A percentile compares a stretch with the other conserved stretches of the same genome.
Evolutionary conservation across 1,284 basidiomycete species (phyloP).

Genomic region (Sphagnurus paluster): DNA sequence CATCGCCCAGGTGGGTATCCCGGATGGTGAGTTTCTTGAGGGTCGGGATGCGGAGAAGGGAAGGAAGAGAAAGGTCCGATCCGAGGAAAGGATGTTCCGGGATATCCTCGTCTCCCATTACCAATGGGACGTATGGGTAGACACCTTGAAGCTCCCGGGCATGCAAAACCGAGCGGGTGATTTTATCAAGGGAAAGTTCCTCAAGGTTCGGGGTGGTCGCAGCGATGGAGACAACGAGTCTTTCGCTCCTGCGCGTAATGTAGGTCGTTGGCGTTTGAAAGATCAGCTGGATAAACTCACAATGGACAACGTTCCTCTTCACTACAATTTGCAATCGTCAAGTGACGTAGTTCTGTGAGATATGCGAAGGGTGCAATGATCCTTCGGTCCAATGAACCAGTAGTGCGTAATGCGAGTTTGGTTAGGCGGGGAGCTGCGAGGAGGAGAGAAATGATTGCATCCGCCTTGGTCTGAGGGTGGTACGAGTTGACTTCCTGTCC

Average conservation of each 20-base stretch:
- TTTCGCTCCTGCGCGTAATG: slow-evolving; percentile 55
- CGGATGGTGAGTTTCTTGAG: slow-evolving; percentile 62
- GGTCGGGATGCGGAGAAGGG: slow-evolving; percentile 59
- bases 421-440: slow-evolving; percentile 46
- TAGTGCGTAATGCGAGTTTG: slow-evolving; percentile 51
- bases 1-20: slow-evolving; percentile 71
- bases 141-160: slow-evolving; percentile 53
- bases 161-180: slow-evolving; percentile 64
- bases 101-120: slow-evolving; percentile 57
- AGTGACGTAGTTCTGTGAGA: slow-evolving; percentile 42
- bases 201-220: slow-evolving; percentile 56
- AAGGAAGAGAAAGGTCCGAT: slow-evolving; percentile 59
- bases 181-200: slow-evolving; percentile 57
- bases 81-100: slow-evolving; percentile 57
- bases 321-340: slow-evolving; percentile 58
- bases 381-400: slow-evolving; percentile 50
- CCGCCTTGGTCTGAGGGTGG: slow-evolving; percentile 33
- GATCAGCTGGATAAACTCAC: slow-evolving; percentile 41
- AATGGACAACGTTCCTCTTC: slow-evolving; percentile 54
- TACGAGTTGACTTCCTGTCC: not conserved
- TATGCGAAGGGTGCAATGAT: slow-evolving; percentile 54
- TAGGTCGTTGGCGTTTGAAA: slow-evolving; percentile 16
- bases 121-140: slow-evolving; percentile 58
- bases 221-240: slow-evolving; percentile 68
- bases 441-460: slow-evolving; percentile 52